Conservation (phyloP, 2,329 filamentous ascomycete species). For the Chalaropsis ovoidea region DNA sequence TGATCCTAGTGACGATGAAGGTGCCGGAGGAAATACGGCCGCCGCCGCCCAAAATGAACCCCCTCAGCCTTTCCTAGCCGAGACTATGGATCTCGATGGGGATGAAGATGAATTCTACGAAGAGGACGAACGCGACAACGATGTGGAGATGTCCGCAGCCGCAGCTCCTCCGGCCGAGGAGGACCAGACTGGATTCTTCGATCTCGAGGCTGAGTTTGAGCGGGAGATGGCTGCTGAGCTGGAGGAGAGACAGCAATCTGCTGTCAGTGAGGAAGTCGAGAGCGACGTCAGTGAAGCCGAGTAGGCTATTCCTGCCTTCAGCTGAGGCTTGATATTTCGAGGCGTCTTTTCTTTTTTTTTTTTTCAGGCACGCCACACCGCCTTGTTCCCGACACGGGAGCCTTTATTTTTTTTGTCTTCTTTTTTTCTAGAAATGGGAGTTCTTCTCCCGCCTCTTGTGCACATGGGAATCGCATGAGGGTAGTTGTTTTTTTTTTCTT, state of each 20-base stretch:
- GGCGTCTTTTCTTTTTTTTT: neutral
- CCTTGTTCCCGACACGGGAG: neutral
- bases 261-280: conserved; percentile 41
- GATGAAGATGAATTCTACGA: conserved; percentile 27
- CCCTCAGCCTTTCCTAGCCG: conserved; percentile 28
- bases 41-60: conserved; percentile 30
- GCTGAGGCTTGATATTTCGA: neutral
- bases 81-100: conserved; percentile 27
- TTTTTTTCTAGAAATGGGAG: conserved; percentile 3
- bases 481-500: neutral
- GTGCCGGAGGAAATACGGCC: conserved; percentile 38
- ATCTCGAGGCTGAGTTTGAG: conserved; percentile 35
- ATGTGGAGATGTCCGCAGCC: conserved; percentile 25
- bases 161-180: conserved; percentile 21
- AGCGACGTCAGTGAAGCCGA: conserved; percentile 60
- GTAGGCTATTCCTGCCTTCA: conserved; percentile 30
- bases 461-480: neutral
- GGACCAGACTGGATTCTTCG: conserved; percentile 29
- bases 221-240: conserved; percentile 49
- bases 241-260: conserved; percentile 40
- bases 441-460: neutral
- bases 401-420: conserved; percentile 8
- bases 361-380: neutral
- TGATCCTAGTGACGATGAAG: conserved; percentile 32
- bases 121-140: conserved; percentile 25